Base-by-base conservation (phyloP, 2,329 filamentous ascomycete species). In the Phyllosticta ampelicida region DNA sequence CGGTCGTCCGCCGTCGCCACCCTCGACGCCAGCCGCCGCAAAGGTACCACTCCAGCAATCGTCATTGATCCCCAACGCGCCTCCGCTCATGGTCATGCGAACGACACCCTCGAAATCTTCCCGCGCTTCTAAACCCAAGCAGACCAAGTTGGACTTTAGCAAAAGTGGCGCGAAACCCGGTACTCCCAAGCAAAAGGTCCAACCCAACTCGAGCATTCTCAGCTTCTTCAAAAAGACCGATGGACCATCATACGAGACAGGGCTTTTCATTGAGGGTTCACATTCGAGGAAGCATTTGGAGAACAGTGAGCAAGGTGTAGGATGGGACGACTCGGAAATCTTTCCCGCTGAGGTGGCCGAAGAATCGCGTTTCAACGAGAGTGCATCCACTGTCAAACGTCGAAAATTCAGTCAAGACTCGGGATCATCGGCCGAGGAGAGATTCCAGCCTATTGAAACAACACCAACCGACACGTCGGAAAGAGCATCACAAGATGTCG, bases 191-290 rank as follows among this genome's bases (percentile, higher is more conserved):
- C 61, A 67, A n/a, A 73, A 71, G 56, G 65, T 65, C 13, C 73
- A 75, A 56, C 68, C 71, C 19, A 80, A 80, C 63, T 73, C 73
- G 52, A 80, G 77, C 61, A 81, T 81, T 60, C 70, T 80, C 67
- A 74, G 71, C 53, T 81, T 81, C 65, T 81, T 81, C 70, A 78
- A 78, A 65, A 81, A 80, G 67, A 68, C 74, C 1, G 77, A 76
- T 51, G 69, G 73, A 53, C 70, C 71, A 23, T 68, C 56, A 69
- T 65, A 44, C 54, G 57, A 59, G 9, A 48, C 26, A n/a, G 66
- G 65, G 5, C 67, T 74, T 29, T 74, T 74, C 29, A 18, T 73
- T 18, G 65, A 70, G 29, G 70, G 70, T 1, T 21, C 44, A n/a
- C 55, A 54, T 13, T 62, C 65, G 6, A 62, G 64, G 5, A 60